Evolutionary conservation across 2,329 filamentous ascomycete genomes (phyloP), one percentile per base, ranked within the genome.

Genomic region (Fusarium hostae): DNA sequence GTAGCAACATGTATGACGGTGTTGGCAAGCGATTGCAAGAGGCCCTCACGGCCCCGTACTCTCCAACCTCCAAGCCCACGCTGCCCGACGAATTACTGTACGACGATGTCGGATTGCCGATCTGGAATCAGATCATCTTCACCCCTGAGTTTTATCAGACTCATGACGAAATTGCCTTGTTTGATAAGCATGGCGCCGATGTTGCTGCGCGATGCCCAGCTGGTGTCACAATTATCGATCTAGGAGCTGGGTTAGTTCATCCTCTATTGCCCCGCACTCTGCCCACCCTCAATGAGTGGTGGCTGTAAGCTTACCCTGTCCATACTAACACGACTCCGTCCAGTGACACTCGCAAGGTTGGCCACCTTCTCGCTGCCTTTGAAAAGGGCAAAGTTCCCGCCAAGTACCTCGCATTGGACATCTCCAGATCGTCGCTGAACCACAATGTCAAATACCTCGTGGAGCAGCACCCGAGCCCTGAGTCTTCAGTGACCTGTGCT

Each of bases 81-180:
- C 75, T 84, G 34, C 82, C 82, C 2, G 82, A 84, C 52, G 82
- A 84, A 71, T 72, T 82, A 41, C 74, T 84, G 48, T 84, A 84
- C 66, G 76, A 81, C 63, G 81, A 82, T 57, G 55, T 74, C 9
- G 82, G 82, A 3, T 73, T 83, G 51, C 70, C 73, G 9, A 81
- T 83, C 66, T 84, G 82, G 82, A 82, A 82, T 48, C 63, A 82
- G 13, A 83, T 84, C 62, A 83, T 84, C 59, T 81, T 78, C 66
- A 81, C 76, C 1, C 71, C 76, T 3, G 78, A 82, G 43, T 83
- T 82, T 63, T 84, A 84, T 63, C 82, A 84, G 64, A 82, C 82
- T 5, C 78, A 80, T 34, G 82, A 84, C 39, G 82, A 84, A 73
- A 81, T 81, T 24, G 73, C 67, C 11, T 68, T 84, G 4, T 80